phyloP scores from a whole-genome alignment of 2,329 filamentous ascomycete species.

The Neophaeococcomyces mojaviensis region DNA sequence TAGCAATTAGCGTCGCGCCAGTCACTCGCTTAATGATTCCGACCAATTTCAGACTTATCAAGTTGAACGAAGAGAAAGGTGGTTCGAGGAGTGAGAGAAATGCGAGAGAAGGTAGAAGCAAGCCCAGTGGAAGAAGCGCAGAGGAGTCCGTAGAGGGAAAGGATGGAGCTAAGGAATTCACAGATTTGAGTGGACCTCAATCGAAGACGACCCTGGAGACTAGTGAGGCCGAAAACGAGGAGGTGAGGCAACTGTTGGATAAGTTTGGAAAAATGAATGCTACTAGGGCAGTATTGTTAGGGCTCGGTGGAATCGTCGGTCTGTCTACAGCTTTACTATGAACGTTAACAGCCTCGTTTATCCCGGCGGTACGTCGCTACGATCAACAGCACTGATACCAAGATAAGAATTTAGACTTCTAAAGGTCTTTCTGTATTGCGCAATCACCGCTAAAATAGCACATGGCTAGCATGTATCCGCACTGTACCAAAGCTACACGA shows the following conservation, averaged over 20 bases:
- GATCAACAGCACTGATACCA: too few relatives aligned
- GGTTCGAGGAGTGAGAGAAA: conserved; percentile 4
- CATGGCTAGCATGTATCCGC: too few relatives aligned
- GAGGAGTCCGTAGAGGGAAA: background rate
- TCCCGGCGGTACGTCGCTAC: too few relatives aligned
- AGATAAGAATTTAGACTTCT: too few relatives aligned
- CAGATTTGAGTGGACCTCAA: conserved; percentile 10
- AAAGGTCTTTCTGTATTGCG: too few relatives aligned
- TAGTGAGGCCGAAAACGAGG: conserved; percentile 5
- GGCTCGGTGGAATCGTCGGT: conserved; percentile 7
- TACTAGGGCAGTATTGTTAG: conserved; percentile 8
- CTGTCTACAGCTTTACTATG: conserved; percentile 5
- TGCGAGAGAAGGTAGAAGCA: background rate
- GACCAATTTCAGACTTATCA: conserved; percentile 11
- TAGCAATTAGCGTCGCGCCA: conserved; percentile 7
- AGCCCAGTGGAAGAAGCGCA: background rate
- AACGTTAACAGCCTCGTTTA: too few relatives aligned
- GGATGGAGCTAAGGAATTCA: background rate
- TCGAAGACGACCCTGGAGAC: background rate
- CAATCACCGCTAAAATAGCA: too few relatives aligned
- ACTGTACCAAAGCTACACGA: too few relatives aligned
- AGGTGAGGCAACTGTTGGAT: conserved; percentile 5
- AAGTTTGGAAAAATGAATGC: conserved; percentile 10
- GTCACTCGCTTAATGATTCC: conserved; percentile 9
- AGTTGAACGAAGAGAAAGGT: conserved; percentile 9